Base-by-base conservation (phyloP, 2,329 filamentous ascomycete genomes). In the Fusarium begoniae region DNA sequence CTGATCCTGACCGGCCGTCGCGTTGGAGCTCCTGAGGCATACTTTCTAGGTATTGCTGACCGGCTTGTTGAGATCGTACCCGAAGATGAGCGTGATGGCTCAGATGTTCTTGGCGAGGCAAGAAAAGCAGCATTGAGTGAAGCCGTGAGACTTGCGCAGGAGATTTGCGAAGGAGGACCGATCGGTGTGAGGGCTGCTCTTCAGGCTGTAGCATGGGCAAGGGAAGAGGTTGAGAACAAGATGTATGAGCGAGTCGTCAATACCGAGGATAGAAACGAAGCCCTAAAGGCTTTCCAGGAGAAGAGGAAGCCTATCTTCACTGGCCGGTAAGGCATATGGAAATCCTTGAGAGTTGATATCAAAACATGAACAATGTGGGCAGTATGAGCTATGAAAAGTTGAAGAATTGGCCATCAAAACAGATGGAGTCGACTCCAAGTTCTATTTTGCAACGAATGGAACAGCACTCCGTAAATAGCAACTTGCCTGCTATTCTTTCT, bases 91-190 rank as follows among this genome's bases (percentile, higher is more conserved):
- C 83, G 84, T 45, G 82, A 82, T 32, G 78, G 75, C 18, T 78
- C 78, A 17, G 78, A 83, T 50, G 78, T 93, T 58, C 85, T 91
- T 60, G 84, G 85, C 10, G 83, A 85, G 38, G 92, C 93, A 24
- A 85, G 93, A 56, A 89, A 89, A 72, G 89, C 89, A 76, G 94
- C 93, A 15, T 84, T 98, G 61, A 88, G 90, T 28, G 93, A 94
- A 83, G 92, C 94, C 20, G 89, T 98, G 43, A 88, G 90, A 75
- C 84, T 98, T 67, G 96, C 96, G 2, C 85, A 88, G 75, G 93
- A 95, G 82, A 97, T 98, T 58, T 98, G 94, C 81, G 92, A 97
- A 82, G 95, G 95, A 35, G 96, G 93, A 0, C 96, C 96, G 0
- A 87, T 98, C 66, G 95, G 95, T 0, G 87, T 97, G 38, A 88